Evolutionary conservation across 2,329 filamentous ascomycete genomes (phyloP), one percentile per base, ranked within the genome.

Genomic region (Aspergillus sp.): DNA sequence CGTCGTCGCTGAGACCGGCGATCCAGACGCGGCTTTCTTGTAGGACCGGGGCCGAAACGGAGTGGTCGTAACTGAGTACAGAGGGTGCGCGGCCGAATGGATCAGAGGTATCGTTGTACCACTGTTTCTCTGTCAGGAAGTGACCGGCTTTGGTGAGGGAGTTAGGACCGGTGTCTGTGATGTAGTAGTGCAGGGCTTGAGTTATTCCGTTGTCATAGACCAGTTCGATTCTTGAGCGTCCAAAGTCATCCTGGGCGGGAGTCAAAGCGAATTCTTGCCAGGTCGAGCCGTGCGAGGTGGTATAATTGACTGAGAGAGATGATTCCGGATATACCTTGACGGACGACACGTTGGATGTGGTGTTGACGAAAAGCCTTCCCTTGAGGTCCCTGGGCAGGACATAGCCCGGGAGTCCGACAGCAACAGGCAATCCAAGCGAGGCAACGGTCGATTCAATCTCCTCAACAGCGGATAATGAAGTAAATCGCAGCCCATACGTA

Each of bases 1-100:
- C 79, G 60, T 83, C 79, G 44, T 82, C 79, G 43, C 77, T 81
- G 1, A 83, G 66, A 0, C 79, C 79, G 1, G 78, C 71, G 5
- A 82, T 74, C 79, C 79, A 82, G 6, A 72, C 77, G 1, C 79
- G 70, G 1, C 66, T 44, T 50, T 70, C 59, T 71, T 78, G 55
- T 62, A 74, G 46, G 7, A 0, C 65, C 70, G 0, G 72, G 6
- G 52, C 50, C 12, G 60, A 49, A 6, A 51, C 49, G 9, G 60
- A 57, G 33, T 59, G 52, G 52, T 83, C 78, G 48, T 81, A 82
- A 0, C 72, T 74, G 61, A 82, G 76, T 45, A 80, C 68, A 0
- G 78, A 81, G 0, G 76, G 74, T 0, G 72, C 69, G 28, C 79
- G 69, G 1, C 68, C 60, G 48, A 82, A 82, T 0, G 76, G 74